Conservation (phyloP, 306 rosid species). For the Quercus ilex region DNA sequence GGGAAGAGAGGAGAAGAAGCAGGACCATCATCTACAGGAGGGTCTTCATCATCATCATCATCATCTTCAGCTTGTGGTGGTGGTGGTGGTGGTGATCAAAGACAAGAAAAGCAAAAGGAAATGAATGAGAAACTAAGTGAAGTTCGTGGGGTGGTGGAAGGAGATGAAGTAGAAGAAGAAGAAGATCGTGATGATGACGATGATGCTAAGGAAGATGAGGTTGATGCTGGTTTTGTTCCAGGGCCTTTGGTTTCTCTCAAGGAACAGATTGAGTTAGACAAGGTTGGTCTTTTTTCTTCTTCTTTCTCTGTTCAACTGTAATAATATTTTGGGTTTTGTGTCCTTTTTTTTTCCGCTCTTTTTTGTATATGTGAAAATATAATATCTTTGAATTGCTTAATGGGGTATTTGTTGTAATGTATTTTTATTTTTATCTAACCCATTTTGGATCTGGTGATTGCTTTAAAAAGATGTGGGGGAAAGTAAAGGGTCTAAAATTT, state of each 20-base stretch:
- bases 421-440: neutral
- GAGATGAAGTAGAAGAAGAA: conserved; percentile 39
- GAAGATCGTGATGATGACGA: neutral
- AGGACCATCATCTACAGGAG: conserved; percentile 61
- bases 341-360: conserved; percentile 1
- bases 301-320: neutral
- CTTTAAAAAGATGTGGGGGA: neutral
- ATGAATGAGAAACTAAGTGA: conserved; percentile 34
- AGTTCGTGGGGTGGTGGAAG: conserved; percentile 23
- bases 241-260: conserved; percentile 88
- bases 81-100: conserved; percentile 21
- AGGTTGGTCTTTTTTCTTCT: conserved; percentile 43
- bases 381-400: neutral
- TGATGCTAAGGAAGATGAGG: conserved; percentile 26
- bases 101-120: conserved; percentile 26
- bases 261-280: conserved; percentile 89
- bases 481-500: neutral
- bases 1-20: conserved; percentile 53
- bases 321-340: conserved; percentile 17
- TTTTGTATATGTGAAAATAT: neutral
- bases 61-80: conserved; percentile 35
- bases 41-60: conserved; percentile 25
- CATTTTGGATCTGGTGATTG: neutral
- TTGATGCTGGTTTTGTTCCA: conserved; percentile 53
- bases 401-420: neutral